phyloP scores from a whole-genome alignment of 1,284 basidiomycete genomes.

The Mycosarcoma mackinlayi region DNA sequence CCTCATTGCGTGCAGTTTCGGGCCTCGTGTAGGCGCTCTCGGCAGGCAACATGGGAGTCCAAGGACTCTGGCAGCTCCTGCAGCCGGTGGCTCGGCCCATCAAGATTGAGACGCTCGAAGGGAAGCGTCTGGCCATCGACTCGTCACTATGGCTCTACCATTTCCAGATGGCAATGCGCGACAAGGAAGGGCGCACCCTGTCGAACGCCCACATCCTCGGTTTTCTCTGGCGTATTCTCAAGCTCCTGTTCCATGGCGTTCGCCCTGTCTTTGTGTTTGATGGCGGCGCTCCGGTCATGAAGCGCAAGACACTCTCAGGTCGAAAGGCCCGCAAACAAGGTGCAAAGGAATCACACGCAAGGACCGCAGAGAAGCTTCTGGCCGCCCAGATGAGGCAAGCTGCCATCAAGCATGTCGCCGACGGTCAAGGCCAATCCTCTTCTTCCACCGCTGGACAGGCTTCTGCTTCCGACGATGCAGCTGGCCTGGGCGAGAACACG shows the following conservation, averaged over 20 bases:
- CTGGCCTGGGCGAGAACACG: constrained; percentile 70
- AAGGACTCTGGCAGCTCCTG: constrained; percentile 68
- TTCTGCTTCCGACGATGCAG: not conserved
- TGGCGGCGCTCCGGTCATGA: constrained; percentile 72
- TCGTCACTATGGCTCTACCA: constrained; percentile 98
- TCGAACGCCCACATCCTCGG: constrained; percentile 95
- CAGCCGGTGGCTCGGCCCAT: constrained; percentile 68
- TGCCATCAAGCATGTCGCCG: constrained; percentile 78
- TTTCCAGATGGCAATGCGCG: constrained; percentile 88
- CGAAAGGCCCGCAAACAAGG: constrained; percentile 75
- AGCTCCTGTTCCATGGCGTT: constrained; percentile 90
- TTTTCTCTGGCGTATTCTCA: constrained; percentile 83
- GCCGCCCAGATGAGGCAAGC: constrained; percentile 92
- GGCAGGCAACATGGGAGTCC: constrained; percentile 61
- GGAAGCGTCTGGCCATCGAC: constrained; percentile 76
- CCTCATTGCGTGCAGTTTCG: too few relatives aligned
- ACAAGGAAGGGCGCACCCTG: constrained; percentile 90
- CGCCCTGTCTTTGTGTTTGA: constrained; percentile 89
- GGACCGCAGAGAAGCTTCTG: constrained; percentile 81
- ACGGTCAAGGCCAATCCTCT: constrained; percentile 14
- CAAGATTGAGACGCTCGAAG: constrained; percentile 67
- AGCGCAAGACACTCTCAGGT: constrained; percentile 68
- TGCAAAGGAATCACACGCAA: constrained; percentile 65
- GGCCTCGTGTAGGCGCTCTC: not conserved
- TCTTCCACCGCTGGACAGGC: constrained; percentile 11